These are phyloP conservation scores for Trypethelium eluteriae DNA, from an alignment of 495 filamentous ascomycete species.

Conservation along the genomic window DNA sequence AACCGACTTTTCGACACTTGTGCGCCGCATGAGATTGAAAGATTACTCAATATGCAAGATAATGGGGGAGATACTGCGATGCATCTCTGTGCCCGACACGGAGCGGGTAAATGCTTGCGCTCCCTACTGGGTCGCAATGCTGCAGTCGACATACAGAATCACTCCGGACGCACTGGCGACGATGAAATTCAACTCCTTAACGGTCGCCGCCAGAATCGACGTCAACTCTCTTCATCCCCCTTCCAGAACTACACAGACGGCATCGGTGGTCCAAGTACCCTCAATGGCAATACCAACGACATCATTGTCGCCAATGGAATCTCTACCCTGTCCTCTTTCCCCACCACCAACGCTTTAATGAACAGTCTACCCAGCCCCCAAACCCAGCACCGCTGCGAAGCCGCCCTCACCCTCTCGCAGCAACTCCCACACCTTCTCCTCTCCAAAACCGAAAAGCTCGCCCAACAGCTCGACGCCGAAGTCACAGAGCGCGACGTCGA, in stretches of 20 bases:
- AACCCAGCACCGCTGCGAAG: slow-evolving; percentile 45
- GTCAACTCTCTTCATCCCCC: slow-evolving; percentile 54
- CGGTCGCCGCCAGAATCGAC: slow-evolving; percentile 39
- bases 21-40: slow-evolving; percentile 58
- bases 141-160: slow-evolving; percentile 69
- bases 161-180: slow-evolving; percentile 68
- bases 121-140: slow-evolving; percentile 64
- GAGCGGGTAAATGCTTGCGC: slow-evolving; percentile 65
- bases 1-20: slow-evolving; percentile 68
- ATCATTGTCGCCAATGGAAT: slow-evolving; percentile 18
- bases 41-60: slow-evolving; percentile 66
- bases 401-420: slow-evolving; percentile 51
- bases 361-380: slow-evolving; percentile 13
- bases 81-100: slow-evolving; percentile 74
- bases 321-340: slow-evolving; percentile 16
- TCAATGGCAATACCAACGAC: slow-evolving; percentile 39
- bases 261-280: slow-evolving; percentile 14
- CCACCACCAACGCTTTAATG: background rate
- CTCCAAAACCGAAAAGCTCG: slow-evolving; percentile 51
- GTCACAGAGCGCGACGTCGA: slow-evolving; percentile 53
- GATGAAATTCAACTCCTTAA: slow-evolving; percentile 57
- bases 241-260: slow-evolving; percentile 46
- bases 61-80: slow-evolving; percentile 79
- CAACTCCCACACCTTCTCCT: slow-evolving; percentile 50
- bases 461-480: slow-evolving; percentile 52